Base-by-base conservation (phyloP, 2,329 filamentous ascomycete species). In the Trichoderma koningii region DNA sequence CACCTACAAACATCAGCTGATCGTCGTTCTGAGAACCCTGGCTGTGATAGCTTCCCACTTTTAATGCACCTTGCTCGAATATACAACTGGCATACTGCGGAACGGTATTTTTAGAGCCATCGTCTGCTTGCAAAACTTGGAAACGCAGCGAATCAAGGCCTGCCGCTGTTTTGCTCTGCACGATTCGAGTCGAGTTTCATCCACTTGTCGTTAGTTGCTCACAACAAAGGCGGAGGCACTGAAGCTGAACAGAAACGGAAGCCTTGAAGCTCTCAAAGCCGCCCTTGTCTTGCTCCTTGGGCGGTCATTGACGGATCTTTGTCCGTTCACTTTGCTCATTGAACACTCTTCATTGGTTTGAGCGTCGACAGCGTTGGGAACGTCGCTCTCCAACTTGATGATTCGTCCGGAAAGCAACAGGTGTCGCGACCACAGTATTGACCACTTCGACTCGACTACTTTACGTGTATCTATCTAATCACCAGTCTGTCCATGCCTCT, bases 31-130 rank as follows among this genome's bases (percentile, higher is more conserved):
- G 23, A 26, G 10, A 7, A 10, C 30, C 41, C 42, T 48, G 45
- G 48, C 9, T 17, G 15, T 21, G 12, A 23, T 48, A 44, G 34
- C 7, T n/a, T 34, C 50, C 34, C 51, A 23, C 48, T 21, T 26
- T 62, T 62, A 52, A 52, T 44, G 23, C 30, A 17, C 7, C 30
- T 45, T 45, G 34, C 19, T 61, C 45, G 38, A 34, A 17, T 52
- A 41, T 30, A 45, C 41, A 34, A 34, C 34, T 62, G 23, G 28
- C 17, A 53, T 30, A 15, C 48, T 53, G 26, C 0, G 15, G 9
- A 23, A 23, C 14, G 34, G 30, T 62, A 62, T 53, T 62, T 61
- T 52, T 52, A 62, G 57, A 52, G 48, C 15, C 14, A 14, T 9
- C 38, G 19, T 62, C 38, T n/a, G n/a, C n/a, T 23, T 62, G 23